Conservation (phyloP, 2,329 filamentous ascomycete genomes). For the Sporothrix phasma region DNA sequence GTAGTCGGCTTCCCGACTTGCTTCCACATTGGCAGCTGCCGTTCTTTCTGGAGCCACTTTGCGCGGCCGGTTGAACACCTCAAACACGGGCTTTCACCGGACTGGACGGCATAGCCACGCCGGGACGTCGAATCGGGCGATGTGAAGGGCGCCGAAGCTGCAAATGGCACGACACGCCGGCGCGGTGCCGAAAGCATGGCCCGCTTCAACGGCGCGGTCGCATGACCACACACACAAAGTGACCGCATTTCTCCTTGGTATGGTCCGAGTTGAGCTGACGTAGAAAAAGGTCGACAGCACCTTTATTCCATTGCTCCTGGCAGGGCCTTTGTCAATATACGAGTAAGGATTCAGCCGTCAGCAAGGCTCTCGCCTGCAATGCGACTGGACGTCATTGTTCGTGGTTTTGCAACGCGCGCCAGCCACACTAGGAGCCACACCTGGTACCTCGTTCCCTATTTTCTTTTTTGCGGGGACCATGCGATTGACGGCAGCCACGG, state of each 20-base stretch:
- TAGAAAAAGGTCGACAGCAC: too few species aligned
- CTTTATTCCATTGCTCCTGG: too few species aligned
- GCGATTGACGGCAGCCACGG: slow-evolving; percentile 7
- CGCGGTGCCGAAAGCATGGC: background rate
- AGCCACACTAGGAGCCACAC: slow-evolving; percentile 13
- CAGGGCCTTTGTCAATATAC: background rate
- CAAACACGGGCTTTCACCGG: slow-evolving; percentile 64
- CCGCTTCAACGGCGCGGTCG: slow-evolving; percentile 1
- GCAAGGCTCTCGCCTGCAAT: background rate
- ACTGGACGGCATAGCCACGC: slow-evolving; percentile 66
- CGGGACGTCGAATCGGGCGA: slow-evolving; percentile 27
- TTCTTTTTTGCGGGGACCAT: slow-evolving; percentile 1
- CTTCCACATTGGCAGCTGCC: slow-evolving; percentile 62
- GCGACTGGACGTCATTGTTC: background rate
- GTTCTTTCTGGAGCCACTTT: slow-evolving; percentile 88
- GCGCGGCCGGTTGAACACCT: slow-evolving; percentile 83
- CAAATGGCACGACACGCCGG: slow-evolving; percentile 30
- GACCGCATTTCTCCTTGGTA: slow-evolving; percentile 9
- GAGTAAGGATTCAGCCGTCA: background rate
- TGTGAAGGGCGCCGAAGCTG: background rate
- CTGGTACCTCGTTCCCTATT: background rate
- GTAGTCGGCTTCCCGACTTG: slow-evolving; percentile 78
- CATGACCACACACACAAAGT: slow-evolving; percentile 11
- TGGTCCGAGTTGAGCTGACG: background rate
- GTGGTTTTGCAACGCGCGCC: background rate